Percentiles rank a stretch among this genome's conserved stretches.
These are phyloP conservation scores for Xenosphaeropsis pyriputrescens DNA, from an alignment of 2,329 filamentous ascomycete genomes.

Conservation along the genomic window DNA sequence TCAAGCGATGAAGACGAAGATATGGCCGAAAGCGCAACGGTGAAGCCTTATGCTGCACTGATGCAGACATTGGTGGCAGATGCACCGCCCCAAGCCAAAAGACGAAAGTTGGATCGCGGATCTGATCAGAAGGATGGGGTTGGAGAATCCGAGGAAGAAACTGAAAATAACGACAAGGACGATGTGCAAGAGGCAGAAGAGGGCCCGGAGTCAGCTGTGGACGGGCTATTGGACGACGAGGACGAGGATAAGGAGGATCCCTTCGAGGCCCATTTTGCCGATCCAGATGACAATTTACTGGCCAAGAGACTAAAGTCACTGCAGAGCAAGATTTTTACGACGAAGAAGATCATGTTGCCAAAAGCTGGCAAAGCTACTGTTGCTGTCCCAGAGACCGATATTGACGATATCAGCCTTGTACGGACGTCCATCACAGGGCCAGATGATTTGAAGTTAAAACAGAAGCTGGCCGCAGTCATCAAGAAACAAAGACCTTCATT, in stretches of 20 bases:
- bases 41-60: conserved; percentile 39
- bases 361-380: conserved; percentile 32
- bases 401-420: conserved; percentile 10
- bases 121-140: conserved; percentile 6
- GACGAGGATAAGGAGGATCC: conserved; percentile 48
- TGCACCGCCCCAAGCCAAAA: conserved; percentile 32
- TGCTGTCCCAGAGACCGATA: conserved; percentile 27
- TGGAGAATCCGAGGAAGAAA: conserved; percentile 20
- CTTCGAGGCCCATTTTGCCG: conserved; percentile 69
- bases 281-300: conserved; percentile 46
- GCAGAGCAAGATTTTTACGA: conserved; percentile 34
- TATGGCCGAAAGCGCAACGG: conserved; percentile 18
- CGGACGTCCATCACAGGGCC: conserved; percentile 17
- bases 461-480: conserved; percentile 44
- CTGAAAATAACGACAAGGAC: conserved; percentile 20
- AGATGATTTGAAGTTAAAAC: conserved; percentile 49
- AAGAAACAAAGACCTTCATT: conserved; percentile 40
- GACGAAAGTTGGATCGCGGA: conserved; percentile 33
- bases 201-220: conserved; percentile 21
- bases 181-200: conserved; percentile 34
- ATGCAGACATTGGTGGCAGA: conserved; percentile 39
- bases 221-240: conserved; percentile 22
- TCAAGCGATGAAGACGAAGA: conserved; percentile 26
- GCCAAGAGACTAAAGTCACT: conserved; percentile 34
- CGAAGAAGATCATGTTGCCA: conserved; percentile 24